Evolutionary conservation across 176 grass and related monocot genomes (phyloP), one percentile per base, ranked within the genome.

Genomic region (Elymus sibiricus): DNA sequence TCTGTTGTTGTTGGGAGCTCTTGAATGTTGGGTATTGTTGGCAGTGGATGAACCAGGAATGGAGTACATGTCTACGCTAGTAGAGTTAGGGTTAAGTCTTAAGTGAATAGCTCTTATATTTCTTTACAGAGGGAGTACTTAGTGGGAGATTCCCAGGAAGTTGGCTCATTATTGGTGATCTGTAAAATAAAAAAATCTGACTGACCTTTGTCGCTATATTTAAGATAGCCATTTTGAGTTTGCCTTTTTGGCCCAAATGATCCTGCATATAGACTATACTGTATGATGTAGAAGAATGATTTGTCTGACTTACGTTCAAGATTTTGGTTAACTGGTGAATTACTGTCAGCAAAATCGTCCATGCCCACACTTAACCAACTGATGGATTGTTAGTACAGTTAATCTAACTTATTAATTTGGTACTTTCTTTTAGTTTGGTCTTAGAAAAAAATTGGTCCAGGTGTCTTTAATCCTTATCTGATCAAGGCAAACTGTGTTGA

Each of bases 11-110:
- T 77, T 49, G 72, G 51, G 44, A 62, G 40, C 22, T 82, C 82
- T 79, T 79, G 35, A 83, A 79, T 87, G 6, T 76, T 49, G 44
- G 64, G 44, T 55, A 49, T 19, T 49, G 7, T 75, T 74, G 14
- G 46, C 24, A 21, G 6, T 78, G 31, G 74, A 56, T 40, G 46
- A 76, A 40, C 29, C 21, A 51, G 31, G 42, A 66, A 73, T 28
- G 9, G 3, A 64, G 37, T 67, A 25, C 60, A 66, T 66, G 43
- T 53, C 34, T 51, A 26, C 35, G 21, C 9, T 26, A 34, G 39
- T 47, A 8, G 11, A 64, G 55, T n/a, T 83, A 22, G 49, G 49
- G 39, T 58, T 58, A 58, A 56, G 19, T 58, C 1, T 47, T 75
- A 62, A 84, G 7, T 77, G 61, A 72, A 60, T 83, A 29, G 29